These are phyloP conservation scores for Exophiala mesophila DNA, from an alignment of 2,329 filamentous ascomycete species.

Conservation along the genomic window DNA sequence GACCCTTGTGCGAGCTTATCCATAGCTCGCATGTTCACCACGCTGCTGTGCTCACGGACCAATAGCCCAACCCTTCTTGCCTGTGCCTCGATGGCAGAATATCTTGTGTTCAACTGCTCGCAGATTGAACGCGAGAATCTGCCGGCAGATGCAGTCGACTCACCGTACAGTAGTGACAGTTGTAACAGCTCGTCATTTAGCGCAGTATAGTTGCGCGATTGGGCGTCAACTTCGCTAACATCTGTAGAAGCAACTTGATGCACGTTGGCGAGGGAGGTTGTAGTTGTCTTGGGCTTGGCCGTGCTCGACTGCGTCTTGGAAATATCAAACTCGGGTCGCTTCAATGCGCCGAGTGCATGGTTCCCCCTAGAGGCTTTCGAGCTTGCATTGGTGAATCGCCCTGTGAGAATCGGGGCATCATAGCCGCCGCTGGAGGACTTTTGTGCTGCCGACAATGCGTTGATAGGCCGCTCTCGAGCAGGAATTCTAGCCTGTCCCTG, in stretches of 20 bases:
- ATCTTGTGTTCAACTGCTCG: constrained; percentile 1
- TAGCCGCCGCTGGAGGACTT: too few relatives aligned
- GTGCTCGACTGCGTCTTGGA: constrained; percentile 38
- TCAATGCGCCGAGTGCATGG: background rate
- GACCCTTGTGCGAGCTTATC: too few relatives aligned
- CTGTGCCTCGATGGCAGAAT: constrained; percentile 28
- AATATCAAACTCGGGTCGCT: constrained; percentile 32
- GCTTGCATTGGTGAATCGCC: too few relatives aligned
- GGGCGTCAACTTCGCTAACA: background rate
- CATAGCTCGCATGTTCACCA: too few relatives aligned
- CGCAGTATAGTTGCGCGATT: constrained; percentile 31
- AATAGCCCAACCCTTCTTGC: constrained; percentile 31
- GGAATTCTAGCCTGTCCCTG: too few relatives aligned
- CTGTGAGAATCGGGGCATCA: too few relatives aligned
- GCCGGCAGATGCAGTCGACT: constrained; percentile 2
- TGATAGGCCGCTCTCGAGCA: too few relatives aligned
- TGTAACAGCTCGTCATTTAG: constrained; percentile 43
- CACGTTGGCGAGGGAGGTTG: too few relatives aligned
- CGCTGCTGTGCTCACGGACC: too few relatives aligned
- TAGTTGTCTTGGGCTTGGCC: constrained; percentile 31
- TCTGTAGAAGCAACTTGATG: too few relatives aligned
- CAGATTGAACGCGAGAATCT: background rate
- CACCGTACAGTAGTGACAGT: constrained; percentile 35
- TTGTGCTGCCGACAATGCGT: too few relatives aligned
- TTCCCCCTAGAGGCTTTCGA: background rate